These are phyloP conservation scores for Scenedesmus sp. DNA, from an alignment of 163 green algal genomes.

Conservation along the genomic window DNA sequence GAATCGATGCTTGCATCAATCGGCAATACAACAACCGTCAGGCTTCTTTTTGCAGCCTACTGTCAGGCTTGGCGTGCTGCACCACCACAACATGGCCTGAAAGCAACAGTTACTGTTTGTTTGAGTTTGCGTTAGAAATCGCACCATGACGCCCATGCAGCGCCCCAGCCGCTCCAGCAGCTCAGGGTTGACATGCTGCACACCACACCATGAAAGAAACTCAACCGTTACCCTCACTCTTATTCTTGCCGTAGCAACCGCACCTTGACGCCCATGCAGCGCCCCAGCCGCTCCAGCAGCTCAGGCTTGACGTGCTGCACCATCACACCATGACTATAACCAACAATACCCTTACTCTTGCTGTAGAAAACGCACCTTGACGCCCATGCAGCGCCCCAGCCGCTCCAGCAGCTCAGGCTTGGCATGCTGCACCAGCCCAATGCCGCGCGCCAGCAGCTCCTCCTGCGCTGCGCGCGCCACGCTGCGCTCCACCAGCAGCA, in stretches of 20 bases:
- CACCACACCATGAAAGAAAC: too few species aligned
- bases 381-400: constrained; percentile 82
- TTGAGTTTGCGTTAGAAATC: background rate
- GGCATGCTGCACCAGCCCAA: constrained; percentile 88
- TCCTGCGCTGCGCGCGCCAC: constrained; percentile 87
- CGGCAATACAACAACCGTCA: too few species aligned
- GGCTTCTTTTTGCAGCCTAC: too few species aligned
- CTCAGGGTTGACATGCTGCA: constrained; percentile 62
- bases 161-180: constrained; percentile 83
- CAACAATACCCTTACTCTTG: background rate
- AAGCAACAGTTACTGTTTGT: too few species aligned
- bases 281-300: constrained; percentile 82
- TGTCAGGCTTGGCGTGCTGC: constrained; percentile 80
- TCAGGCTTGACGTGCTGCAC: constrained; percentile 86
- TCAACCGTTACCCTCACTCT: too few species aligned
- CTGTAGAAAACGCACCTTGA: constrained; percentile 61
- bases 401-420: constrained; percentile 83
- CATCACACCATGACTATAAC: constrained; percentile 57
- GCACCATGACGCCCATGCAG: constrained; percentile 80
- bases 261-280: constrained; percentile 82
- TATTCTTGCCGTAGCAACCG: background rate
- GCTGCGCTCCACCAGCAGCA: constrained; percentile 93
- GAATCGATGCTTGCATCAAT: too few species aligned
- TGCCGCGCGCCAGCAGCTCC: constrained; percentile 79
- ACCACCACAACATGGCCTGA: constrained; percentile 64